These are phyloP conservation scores for Hygrocybe coccinea DNA, from an alignment of 768 basidiomycete genomes.

Conservation along the genomic window DNA sequence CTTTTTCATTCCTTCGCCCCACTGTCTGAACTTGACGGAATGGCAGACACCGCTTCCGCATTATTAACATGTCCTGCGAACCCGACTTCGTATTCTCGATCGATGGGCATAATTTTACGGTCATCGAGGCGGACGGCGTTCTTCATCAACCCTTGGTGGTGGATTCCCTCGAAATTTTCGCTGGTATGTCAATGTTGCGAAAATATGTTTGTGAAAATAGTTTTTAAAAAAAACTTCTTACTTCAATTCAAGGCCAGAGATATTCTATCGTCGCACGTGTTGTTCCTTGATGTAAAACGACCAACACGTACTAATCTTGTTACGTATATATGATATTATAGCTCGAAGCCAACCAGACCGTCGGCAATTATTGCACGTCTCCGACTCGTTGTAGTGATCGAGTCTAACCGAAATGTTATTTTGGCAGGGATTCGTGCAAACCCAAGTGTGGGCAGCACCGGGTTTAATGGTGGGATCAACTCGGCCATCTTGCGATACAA, in stretches of 20 bases:
- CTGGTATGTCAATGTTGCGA: constrained; percentile 15
- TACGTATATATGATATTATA: not conserved
- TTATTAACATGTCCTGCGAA: constrained; percentile 29
- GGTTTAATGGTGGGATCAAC: constrained; percentile 41
- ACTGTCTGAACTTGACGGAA: no score
- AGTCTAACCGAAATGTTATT: not conserved
- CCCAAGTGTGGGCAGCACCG: constrained; percentile 24
- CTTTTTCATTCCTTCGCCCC: no score
- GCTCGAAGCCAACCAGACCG: constrained; percentile 29
- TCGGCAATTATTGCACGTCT: constrained; percentile 37
- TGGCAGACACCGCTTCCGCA: constrained; percentile 27
- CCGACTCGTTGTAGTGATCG: not conserved
- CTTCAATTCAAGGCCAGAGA: constrained; percentile 22
- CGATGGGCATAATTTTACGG: constrained; percentile 28
- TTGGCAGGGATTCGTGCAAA: constrained; percentile 31
- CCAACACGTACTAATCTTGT: not conserved
- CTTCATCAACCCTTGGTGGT: constrained; percentile 30
- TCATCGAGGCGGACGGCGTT: constrained; percentile 44
- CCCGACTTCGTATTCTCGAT: constrained; percentile 28
- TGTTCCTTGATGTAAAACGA: not conserved
- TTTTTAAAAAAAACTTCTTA: not conserved
- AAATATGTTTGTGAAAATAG: not conserved
- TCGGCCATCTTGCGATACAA: constrained; percentile 51
- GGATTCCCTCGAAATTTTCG: constrained; percentile 36
- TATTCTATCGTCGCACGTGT: constrained; percentile 37